phyloP scores from a whole-genome alignment of 805 yeast species.

The Candida pseudofarinosa region DNA sequence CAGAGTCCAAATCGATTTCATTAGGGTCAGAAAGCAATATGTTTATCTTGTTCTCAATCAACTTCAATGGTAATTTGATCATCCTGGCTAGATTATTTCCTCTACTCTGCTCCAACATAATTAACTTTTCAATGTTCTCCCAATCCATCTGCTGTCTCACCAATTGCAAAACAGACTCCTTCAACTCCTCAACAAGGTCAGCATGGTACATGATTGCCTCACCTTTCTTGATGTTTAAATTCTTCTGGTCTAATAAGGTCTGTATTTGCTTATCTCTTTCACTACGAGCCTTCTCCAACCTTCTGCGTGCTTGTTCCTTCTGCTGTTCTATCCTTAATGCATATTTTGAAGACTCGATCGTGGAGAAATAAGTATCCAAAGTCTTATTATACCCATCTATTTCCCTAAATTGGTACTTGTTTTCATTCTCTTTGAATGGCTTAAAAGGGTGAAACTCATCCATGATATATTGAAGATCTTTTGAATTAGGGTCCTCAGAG shows the following conservation, averaged over 20 bases:
- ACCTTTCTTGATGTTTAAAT: constrained; percentile 63
- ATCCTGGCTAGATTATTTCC: constrained; percentile 60
- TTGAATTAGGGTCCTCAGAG: constrained; percentile 26
- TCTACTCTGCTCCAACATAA: constrained; percentile 63
- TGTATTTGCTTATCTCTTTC: constrained; percentile 72
- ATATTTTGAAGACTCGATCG: constrained; percentile 76
- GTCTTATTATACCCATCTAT: constrained; percentile 73
- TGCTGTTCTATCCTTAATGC: constrained; percentile 72
- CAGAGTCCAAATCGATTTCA: constrained; percentile 18
- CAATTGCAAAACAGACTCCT: constrained; percentile 58
- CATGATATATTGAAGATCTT: constrained; percentile 45
- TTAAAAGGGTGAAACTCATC: constrained; percentile 70
- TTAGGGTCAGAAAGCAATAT: constrained; percentile 51
- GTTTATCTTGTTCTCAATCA: constrained; percentile 63
- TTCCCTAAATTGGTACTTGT: constrained; percentile 33
- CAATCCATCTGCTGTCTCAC: constrained; percentile 89
- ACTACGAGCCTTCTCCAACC: constrained; percentile 67
- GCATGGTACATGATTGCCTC: constrained; percentile 67
- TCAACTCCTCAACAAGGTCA: constrained; percentile 68
- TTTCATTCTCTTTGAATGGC: constrained; percentile 40
- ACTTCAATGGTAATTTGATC: constrained; percentile 65
- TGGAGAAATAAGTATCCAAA: constrained; percentile 78
- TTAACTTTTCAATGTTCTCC: constrained; percentile 77
- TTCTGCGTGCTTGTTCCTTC: constrained; percentile 67
- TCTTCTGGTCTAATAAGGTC: constrained; percentile 59